Evolutionary conservation across 2,329 filamentous ascomycete genomes (phyloP).

Genomic region (Stenocarpella maydis): DNA sequence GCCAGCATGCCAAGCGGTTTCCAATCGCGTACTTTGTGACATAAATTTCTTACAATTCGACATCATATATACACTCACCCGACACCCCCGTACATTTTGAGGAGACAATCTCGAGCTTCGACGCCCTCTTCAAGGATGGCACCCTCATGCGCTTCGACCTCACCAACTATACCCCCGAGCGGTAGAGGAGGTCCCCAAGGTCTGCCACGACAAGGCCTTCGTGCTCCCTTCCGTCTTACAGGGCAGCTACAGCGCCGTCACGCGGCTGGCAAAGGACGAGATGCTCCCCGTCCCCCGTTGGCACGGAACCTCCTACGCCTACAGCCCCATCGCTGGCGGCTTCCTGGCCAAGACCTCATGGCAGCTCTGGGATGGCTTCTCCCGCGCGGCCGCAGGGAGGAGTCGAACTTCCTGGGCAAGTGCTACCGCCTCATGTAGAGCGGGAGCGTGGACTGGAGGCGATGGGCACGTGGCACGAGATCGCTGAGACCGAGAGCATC

Average conservation of each 20-base stretch:
- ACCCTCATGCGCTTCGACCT: slow-evolving; percentile 52
- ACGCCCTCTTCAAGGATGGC: slow-evolving; percentile 66
- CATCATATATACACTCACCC: slow-evolving; percentile 61
- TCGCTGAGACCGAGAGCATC: slow-evolving; percentile 59
- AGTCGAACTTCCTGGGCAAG: slow-evolving; percentile 53
- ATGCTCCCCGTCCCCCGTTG: slow-evolving; percentile 54
- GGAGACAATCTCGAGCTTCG: slow-evolving; percentile 68
- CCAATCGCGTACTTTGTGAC: neutral
- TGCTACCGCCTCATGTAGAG: slow-evolving; percentile 36
- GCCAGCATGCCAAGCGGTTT: neutral
- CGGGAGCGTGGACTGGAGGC: slow-evolving; percentile 60
- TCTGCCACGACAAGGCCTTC: slow-evolving; percentile 48
- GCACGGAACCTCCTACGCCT: slow-evolving; percentile 52
- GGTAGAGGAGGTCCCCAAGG: slow-evolving; percentile 49
- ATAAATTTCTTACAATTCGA: slow-evolving; percentile 31
- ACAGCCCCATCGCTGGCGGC: slow-evolving; percentile 64
- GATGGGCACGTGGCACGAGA: slow-evolving; percentile 50
- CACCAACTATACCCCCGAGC: slow-evolving; percentile 51
- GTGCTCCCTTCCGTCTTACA: slow-evolving; percentile 55
- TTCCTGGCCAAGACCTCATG: slow-evolving; percentile 58
- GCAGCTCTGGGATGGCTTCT: slow-evolving; percentile 42
- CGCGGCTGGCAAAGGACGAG: slow-evolving; percentile 47
- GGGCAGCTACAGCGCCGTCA: slow-evolving; percentile 51
- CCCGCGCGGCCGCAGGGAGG: slow-evolving; percentile 51
- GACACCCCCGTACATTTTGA: slow-evolving; percentile 59